Evolutionary conservation across 495 filamentous ascomycete genomes (phyloP), one percentile per base, ranked within the genome.

Genomic region (Daldinia concentrica): DNA sequence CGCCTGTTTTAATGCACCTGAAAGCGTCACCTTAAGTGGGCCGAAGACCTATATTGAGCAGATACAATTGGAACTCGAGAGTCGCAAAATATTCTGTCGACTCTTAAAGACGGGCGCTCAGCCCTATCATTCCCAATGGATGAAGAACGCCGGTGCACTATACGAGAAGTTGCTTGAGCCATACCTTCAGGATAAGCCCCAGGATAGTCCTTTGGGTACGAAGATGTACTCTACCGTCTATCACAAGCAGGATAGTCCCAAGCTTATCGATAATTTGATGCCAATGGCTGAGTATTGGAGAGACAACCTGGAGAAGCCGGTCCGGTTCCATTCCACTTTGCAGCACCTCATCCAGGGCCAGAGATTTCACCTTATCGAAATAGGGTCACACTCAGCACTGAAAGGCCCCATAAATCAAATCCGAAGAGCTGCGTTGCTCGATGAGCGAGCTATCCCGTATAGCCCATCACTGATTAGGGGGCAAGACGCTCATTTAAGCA

Each of bases 1-100:
- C 4, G 43, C 43, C 17, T 48, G 43, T 22, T 48, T 48, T 19
- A 48, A 48, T 22, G 6, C 43, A 11, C 43, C 8, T 14, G 71
- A 70, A 0, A 86, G 78, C 17, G 70, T 81, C 11, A 87, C 86
- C 7, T 45, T 87, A 0, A 84, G 84, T 1, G 85, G 85, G 0
- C 77, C 81, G 39, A 64, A 67, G 7, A 69, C 74, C 1, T 80
- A 73, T 6, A 80, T 89, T 12, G 76, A 81, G 4, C 51, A 22
- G 6, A 24, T 60, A 19, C 37, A 48, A 26, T 14, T 12, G 22
- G 27, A 60, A 24, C 22, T 60, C 19, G 24, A n/a, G 39, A 15
- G 52, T 29, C 30, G 41, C 12, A 54, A 63, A 19, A 63, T 9
- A 39, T 63, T 55, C 32, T 37, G 43, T 29, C 50, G 50, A n/a